Evolutionary conservation across 176 grass and related monocot species (phyloP).

Genomic region (Triticum urartu): DNA sequence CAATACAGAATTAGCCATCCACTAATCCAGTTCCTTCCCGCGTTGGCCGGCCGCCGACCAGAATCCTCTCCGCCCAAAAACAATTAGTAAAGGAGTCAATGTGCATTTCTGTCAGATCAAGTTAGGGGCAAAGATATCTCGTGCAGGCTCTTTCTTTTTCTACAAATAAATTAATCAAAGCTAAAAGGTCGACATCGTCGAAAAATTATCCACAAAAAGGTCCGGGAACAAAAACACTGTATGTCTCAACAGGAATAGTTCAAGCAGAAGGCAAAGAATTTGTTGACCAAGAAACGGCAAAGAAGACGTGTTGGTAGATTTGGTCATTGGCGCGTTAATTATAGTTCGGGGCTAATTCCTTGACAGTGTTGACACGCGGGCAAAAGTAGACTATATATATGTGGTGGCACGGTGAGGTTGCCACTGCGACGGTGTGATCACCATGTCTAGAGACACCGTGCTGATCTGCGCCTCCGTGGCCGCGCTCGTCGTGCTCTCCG

Average conservation of each 20-base stretch:
- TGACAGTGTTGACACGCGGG: neutral
- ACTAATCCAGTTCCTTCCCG: too few species aligned
- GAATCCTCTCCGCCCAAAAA: too few species aligned
- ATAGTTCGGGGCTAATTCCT: neutral
- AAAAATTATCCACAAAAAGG: neutral
- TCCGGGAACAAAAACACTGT: too few species aligned
- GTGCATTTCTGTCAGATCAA: constrained; percentile 1
- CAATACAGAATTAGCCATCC: too few species aligned
- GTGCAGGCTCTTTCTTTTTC: too few species aligned
- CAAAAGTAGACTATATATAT: neutral
- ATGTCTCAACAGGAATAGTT: neutral
- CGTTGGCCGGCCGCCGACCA: too few species aligned
- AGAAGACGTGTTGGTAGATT: too few species aligned
- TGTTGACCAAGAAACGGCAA: too few species aligned
- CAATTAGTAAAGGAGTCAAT: too few species aligned
- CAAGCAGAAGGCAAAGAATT: too few species aligned
- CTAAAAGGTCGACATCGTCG: neutral
- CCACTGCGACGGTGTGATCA: neutral
- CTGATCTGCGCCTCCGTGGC: neutral
- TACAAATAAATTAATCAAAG: too few species aligned
- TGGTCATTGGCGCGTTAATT: neutral
- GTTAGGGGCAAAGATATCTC: neutral
- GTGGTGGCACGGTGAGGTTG: neutral
- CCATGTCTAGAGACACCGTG: neutral
- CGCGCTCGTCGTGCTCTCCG: too few species aligned